Base-by-base conservation (phyloP, 345 rosid species). In the Hibiscus mutabilis region DNA sequence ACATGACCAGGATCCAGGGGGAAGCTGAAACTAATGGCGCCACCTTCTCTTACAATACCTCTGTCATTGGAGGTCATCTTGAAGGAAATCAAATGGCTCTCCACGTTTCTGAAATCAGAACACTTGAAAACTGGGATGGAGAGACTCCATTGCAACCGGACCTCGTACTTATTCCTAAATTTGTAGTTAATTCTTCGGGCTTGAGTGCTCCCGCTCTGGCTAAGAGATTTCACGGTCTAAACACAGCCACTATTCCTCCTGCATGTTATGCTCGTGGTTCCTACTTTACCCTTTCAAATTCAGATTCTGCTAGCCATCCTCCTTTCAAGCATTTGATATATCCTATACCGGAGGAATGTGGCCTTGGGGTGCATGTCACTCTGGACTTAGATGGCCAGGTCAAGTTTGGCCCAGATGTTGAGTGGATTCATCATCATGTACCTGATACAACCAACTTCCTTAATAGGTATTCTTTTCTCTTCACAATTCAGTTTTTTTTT, bases 371-470 rank as follows among this genome's bases (percentile, higher is more conserved):
- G 66, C 97, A 94, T 78, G 95, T 91, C 71, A 90, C 96, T 66
- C 70, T 94, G 72, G 98, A 91, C 83, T 85, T 94, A 82, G 89
- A 87, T 72, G 95, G 96, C 62, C 85, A 84, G 76, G 84, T 90
- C 53, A 94, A 91, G 88, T 94, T 90, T 85, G 97, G 98, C 57
- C 98, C 98, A 0, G 90, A 94, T 80, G 97, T 94, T 59, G 97
- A 94, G 73, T 94, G 98, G 97, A 88, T 90, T 55, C 53, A 81
- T 53, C 80, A 84, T 53, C 80, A 86, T 76, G 24, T 67, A 51
- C 89, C 84, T 21, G 95, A 89, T 51, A 55, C 75, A 70, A 81
- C 88, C 40, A 88, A 86, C 91, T 94, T 90, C 80, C 88, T 90
- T 68, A 87, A 94, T 69, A 85, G 76, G 97, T 89, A 86, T 69